Percentiles rank a stretch among this genome's conserved stretches.
phyloP scores from a whole-genome alignment of 192 early-diverging fungal genomes.

The Tieghemiomyces parasiticus region DNA sequence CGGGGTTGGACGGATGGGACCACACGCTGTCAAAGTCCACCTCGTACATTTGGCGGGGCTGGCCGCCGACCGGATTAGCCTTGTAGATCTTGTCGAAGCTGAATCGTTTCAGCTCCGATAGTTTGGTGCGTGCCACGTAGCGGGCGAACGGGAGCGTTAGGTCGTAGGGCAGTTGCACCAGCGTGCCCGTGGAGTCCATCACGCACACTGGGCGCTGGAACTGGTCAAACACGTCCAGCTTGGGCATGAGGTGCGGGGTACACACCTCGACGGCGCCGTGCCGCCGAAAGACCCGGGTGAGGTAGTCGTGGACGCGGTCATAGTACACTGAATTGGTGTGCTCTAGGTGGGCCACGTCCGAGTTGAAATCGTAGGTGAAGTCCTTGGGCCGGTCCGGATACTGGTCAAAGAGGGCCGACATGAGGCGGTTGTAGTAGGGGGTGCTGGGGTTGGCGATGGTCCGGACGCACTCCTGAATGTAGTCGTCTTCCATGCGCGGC shows the following conservation, averaged over 20 bases:
- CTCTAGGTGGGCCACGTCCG: constrained; percentile 30
- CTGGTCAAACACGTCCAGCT: constrained; percentile 44
- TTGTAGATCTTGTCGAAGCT: constrained; percentile 73
- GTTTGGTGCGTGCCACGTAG: constrained; percentile 56
- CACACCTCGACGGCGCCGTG: constrained; percentile 77
- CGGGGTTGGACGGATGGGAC: constrained; percentile 36
- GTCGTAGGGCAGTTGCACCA: constrained; percentile 81
- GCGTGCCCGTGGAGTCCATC: constrained; percentile 63
- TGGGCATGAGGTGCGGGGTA: constrained; percentile 71
- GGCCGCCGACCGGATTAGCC: constrained; percentile 67
- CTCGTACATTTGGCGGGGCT: constrained; percentile 60
- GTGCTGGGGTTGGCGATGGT: constrained; percentile 82
- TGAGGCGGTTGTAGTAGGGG: constrained; percentile 64
- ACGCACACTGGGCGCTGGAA: constrained; percentile 58
- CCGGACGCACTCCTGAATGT: constrained; percentile 76
- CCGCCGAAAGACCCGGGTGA: constrained; percentile 57
- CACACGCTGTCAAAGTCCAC: constrained; percentile 89
- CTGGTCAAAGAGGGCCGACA: constrained; percentile 67
- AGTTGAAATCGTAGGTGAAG: constrained; percentile 68
- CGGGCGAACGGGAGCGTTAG: constrained; percentile 85
- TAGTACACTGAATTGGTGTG: constrained; percentile 48
- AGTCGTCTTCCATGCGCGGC: constrained; percentile 74
- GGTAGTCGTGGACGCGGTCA: constrained; percentile 51
- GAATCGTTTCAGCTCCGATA: constrained; percentile 67
- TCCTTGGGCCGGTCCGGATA: constrained; percentile 70